These are phyloP conservation scores for Phytophthora multivora DNA, from an alignment of 352 stramenopile species.

Conservation along the genomic window DNA sequence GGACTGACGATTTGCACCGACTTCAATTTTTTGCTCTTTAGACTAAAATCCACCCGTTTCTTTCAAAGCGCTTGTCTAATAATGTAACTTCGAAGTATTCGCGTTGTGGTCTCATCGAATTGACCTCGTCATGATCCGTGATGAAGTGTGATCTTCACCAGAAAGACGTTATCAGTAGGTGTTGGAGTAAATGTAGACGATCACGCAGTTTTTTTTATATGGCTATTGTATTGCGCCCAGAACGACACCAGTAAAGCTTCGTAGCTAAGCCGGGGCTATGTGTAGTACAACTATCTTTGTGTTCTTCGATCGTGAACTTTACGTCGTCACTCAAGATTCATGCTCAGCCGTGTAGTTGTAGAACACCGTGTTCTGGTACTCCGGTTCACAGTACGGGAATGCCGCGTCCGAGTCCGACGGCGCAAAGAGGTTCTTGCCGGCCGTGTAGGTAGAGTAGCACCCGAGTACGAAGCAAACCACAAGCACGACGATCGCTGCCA, in stretches of 20 bases:
- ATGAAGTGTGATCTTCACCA: too few species aligned
- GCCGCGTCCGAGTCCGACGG: slow-evolving; percentile 25
- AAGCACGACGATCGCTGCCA: slow-evolving; percentile 29
- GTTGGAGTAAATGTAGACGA: too few species aligned
- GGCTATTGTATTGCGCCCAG: too few species aligned
- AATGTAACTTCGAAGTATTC: too few species aligned
- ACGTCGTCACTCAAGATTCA: slow-evolving; percentile 16
- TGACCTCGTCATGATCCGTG: too few species aligned
- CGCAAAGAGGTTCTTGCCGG: slow-evolving; percentile 48
- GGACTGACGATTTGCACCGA: not conserved
- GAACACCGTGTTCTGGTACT: slow-evolving; percentile 39
- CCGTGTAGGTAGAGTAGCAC: slow-evolving; percentile 53
- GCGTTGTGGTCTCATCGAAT: too few species aligned
- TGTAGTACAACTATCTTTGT: slow-evolving; percentile 1
- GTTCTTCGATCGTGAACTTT: not conserved
- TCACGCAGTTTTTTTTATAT: too few species aligned
- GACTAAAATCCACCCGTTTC: too few species aligned
- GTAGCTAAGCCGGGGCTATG: not conserved
- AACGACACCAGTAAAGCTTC: too few species aligned
- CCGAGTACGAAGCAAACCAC: slow-evolving; percentile 43
- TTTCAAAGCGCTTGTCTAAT: too few species aligned
- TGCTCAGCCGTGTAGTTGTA: slow-evolving; percentile 48
- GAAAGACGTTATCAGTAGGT: too few species aligned
- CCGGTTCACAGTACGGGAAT: slow-evolving; percentile 45
- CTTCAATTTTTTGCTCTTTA: too few species aligned